A percentile compares a stretch with the other conserved stretches of the same genome.
phyloP scores from a whole-genome alignment of 2,329 filamentous ascomycete species.

The Diplocarpon rosae region DNA sequence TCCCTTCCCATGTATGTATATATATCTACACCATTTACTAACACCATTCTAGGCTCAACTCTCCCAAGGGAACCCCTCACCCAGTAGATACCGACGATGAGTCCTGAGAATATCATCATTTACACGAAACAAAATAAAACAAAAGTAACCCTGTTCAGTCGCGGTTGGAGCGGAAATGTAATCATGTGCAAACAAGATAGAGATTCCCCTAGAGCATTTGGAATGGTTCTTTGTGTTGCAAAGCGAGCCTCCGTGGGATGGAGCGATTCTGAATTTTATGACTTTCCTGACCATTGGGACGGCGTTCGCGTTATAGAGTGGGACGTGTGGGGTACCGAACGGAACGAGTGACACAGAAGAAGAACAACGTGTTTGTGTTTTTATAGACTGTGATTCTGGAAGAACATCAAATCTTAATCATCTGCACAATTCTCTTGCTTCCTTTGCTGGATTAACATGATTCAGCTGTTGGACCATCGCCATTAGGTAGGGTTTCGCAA shows the following conservation, averaged over 20 bases:
- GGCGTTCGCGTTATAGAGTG: too few relatives aligned
- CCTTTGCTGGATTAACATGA: too few relatives aligned
- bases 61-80: slow-evolving; percentile 27
- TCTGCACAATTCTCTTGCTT: too few relatives aligned
- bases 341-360: too few relatives aligned
- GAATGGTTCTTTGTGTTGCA: background rate
- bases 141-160: background rate
- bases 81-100: slow-evolving; percentile 26
- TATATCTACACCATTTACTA: slow-evolving; percentile 42
- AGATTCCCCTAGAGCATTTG: slow-evolving; percentile 12
- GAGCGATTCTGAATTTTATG: too few relatives aligned
- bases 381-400: too few relatives aligned
- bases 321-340: too few relatives aligned
- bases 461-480: too few relatives aligned
- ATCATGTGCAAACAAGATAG: slow-evolving; percentile 13
- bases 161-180: slow-evolving; percentile 7
- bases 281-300: too few relatives aligned
- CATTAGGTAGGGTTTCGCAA: too few relatives aligned
- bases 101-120: slow-evolving; percentile 10
- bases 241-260: slow-evolving; percentile 1
- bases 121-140: slow-evolving; percentile 1
- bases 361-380: too few relatives aligned
- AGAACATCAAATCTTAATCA: too few relatives aligned
- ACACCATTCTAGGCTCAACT: slow-evolving; percentile 22
- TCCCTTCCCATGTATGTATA: slow-evolving; percentile 29